Evolutionary conservation across 169 alveolate species (phyloP).

Genomic region (Plasmodium billcollinsi): DNA sequence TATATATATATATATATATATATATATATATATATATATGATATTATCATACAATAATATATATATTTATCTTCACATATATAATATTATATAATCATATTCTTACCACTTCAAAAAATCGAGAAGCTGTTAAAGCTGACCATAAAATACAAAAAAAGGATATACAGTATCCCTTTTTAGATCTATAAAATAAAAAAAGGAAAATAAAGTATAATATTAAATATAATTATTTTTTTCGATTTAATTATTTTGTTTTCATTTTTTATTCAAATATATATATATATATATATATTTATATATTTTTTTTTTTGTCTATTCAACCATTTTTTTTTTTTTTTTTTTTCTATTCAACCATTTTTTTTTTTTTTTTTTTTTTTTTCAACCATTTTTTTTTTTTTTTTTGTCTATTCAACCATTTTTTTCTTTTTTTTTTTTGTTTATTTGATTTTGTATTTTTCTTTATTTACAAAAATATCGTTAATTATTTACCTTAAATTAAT

Average conservation of each 20-base stretch:
- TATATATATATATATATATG: background rate
- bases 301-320: background rate
- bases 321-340: background rate
- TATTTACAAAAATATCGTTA: background rate
- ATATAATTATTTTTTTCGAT: too few species aligned
- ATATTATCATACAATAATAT: background rate
- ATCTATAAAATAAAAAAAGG: slow-evolving; percentile 14
- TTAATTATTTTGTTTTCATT: background rate
- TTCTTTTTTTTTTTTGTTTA: background rate
- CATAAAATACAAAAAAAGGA: slow-evolving; percentile 80
- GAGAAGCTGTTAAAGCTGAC: slow-evolving; percentile 90
- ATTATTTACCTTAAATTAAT: slow-evolving; percentile 78
- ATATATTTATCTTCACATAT: background rate
- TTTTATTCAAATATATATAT: too few species aligned
- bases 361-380: too few species aligned
- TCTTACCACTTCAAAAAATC: slow-evolving; percentile 86
- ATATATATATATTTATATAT: too few species aligned
- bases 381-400: background rate
- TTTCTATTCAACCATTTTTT: background rate
- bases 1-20: background rate
- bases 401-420: background rate
- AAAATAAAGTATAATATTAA: background rate
- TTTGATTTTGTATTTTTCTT: background rate
- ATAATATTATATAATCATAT: background rate
- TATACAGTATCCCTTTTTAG: slow-evolving; percentile 78